phyloP scores from a whole-genome alignment of 345 rosid species.

The Moringa oleifera region DNA sequence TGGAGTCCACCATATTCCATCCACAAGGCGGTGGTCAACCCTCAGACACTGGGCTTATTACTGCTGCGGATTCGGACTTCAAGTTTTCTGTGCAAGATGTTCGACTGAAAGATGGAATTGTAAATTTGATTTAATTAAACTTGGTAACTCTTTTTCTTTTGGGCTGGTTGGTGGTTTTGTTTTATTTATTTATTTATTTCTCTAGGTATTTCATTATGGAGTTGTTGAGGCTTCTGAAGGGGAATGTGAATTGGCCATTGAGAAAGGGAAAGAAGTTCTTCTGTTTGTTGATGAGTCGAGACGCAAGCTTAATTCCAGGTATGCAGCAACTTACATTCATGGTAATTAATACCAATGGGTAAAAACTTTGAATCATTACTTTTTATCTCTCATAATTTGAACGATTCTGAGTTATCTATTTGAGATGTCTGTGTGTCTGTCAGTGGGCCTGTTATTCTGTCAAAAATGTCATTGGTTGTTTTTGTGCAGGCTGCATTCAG shows the following conservation, averaged over 20 bases:
- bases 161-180: background rate
- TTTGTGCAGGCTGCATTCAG: conserved; percentile 65
- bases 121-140: conserved; percentile 6
- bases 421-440: no score
- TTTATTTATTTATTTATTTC: background rate
- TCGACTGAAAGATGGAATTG: conserved; percentile 72
- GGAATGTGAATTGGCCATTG: conserved; percentile 31
- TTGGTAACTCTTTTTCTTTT: background rate
- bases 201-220: conserved; percentile 76
- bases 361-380: no score
- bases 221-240: conserved; percentile 30
- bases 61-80: conserved; percentile 21
- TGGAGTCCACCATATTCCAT: conserved; percentile 80
- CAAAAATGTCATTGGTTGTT: background rate
- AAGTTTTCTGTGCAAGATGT: conserved; percentile 70
- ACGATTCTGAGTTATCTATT: no score
- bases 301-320: conserved; percentile 77
- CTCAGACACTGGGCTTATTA: conserved; percentile 59
- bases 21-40: conserved; percentile 99
- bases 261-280: conserved; percentile 40
- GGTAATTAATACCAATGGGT: background rate
- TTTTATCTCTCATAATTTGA: no score
- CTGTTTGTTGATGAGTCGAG: conserved; percentile 60
- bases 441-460: background rate
- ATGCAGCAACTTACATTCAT: background rate